These are phyloP conservation scores for Canariomyces notabilis DNA, from an alignment of 2,329 filamentous ascomycete species.

Conservation along the genomic window DNA sequence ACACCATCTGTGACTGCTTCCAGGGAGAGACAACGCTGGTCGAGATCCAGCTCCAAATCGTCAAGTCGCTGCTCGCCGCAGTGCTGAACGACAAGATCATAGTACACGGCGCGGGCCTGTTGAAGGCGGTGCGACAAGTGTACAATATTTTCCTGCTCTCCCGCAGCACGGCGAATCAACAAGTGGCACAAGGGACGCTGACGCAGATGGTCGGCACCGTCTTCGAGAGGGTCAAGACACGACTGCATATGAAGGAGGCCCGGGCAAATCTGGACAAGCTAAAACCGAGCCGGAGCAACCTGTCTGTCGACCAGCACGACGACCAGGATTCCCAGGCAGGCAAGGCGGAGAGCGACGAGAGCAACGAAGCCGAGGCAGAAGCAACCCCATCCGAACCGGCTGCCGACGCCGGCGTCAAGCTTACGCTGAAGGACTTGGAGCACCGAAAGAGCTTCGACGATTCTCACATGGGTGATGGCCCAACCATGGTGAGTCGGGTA, in stretches of 20 bases:
- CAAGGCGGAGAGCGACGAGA: conserved; percentile 38
- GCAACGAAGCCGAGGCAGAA: conserved; percentile 32
- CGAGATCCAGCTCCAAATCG: conserved; percentile 94
- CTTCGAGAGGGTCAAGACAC: conserved; percentile 86
- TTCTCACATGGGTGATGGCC: conserved; percentile 60
- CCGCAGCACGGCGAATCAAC: conserved; percentile 89
- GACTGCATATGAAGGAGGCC: conserved; percentile 82
- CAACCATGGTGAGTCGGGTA: conserved; percentile 61
- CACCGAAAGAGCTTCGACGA: conserved; percentile 65
- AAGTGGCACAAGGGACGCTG: conserved; percentile 91
- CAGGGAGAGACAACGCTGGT: conserved; percentile 89
- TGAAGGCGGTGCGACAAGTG: conserved; percentile 95
- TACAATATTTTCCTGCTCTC: conserved; percentile 99
- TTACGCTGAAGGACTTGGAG: conserved; percentile 63
- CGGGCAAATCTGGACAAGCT: conserved; percentile 54
- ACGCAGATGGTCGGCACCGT: conserved; percentile 99
- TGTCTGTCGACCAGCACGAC: conserved; percentile 31
- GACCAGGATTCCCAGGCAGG: conserved; percentile 27
- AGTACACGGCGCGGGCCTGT: conserved; percentile 88
- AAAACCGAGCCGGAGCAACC: conserved; percentile 46
- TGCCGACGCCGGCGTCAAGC: conserved; percentile 45
- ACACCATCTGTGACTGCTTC: conserved; percentile 99
- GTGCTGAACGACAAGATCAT: conserved; percentile 98
- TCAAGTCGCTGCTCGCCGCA: conserved; percentile 91
- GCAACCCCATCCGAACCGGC: conserved; percentile 28